Conservation (phyloP, 2,329 filamentous ascomycete genomes). For the Penicillium hesseltinei region DNA sequence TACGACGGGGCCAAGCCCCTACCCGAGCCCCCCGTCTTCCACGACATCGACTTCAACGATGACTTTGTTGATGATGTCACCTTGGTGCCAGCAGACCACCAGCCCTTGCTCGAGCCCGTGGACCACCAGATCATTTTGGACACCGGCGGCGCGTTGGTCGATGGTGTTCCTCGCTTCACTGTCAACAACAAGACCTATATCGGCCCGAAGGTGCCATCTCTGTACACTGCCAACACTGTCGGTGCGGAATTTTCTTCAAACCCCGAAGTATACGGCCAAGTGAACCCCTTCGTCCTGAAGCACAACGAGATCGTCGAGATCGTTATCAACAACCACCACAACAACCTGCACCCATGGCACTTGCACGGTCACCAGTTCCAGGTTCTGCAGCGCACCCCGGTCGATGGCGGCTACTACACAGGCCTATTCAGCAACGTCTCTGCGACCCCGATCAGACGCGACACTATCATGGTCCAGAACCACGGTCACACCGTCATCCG, state of each 20-base stretch:
- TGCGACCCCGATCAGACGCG: conserved; percentile 29
- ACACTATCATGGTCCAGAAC: conserved; percentile 37
- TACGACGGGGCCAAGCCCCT: conserved; percentile 51
- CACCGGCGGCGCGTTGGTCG: conserved; percentile 65
- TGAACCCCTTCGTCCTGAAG: conserved; percentile 66
- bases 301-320: conserved; percentile 51
- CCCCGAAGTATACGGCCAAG: conserved; percentile 64
- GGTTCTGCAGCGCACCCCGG: conserved; percentile 36
- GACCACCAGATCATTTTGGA: conserved; percentile 33
- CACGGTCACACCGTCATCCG: conserved; percentile 34
- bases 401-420: conserved; percentile 28
- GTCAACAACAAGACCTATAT: conserved; percentile 78
- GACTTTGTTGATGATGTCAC: conserved; percentile 65
- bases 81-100: conserved; percentile 25
- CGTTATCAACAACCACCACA: conserved; percentile 38
- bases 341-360: conserved; percentile 49
- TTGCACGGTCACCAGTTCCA: conserved; percentile 55
- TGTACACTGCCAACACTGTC: conserved; percentile 71
- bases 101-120: conserved; percentile 29
- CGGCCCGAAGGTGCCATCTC: conserved; percentile 70
- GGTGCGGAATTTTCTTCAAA: conserved; percentile 54
- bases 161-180: conserved; percentile 61
- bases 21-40: conserved; percentile 52
- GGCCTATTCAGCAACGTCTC: conserved; percentile 28
- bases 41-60: conserved; percentile 52